Evolutionary conservation across 306 rosid species (phyloP).

Genomic region (Cercis canadensis): DNA sequence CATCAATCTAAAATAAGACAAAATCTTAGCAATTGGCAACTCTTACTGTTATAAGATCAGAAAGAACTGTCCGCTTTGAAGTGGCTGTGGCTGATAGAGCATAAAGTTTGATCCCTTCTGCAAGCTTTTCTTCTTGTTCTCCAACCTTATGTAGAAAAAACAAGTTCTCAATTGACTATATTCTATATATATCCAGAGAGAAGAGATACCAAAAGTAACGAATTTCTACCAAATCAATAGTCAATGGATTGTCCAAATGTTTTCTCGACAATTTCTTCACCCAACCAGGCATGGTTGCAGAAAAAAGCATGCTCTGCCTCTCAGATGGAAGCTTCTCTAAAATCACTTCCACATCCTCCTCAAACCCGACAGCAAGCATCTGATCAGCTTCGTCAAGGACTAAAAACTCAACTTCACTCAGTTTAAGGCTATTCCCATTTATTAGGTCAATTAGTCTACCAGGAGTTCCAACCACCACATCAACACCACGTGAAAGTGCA

Average conservation of each 20-base stretch:
- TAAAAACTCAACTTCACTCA: constrained; percentile 79
- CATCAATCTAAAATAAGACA: constrained; percentile 31
- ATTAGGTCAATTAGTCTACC: constrained; percentile 92
- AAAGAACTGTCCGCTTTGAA: constrained; percentile 90
- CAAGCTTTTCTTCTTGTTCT: constrained; percentile 92
- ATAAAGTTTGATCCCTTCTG: constrained; percentile 94
- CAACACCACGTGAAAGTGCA: constrained; percentile 96
- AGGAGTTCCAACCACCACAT: constrained; percentile 98
- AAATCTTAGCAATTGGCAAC: constrained; percentile 23
- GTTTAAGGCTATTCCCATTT: constrained; percentile 82
- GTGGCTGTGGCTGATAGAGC: constrained; percentile 87
- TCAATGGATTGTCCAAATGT: constrained; percentile 82
- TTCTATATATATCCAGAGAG: not conserved
- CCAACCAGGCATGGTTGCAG: constrained; percentile 97
- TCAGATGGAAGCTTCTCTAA: constrained; percentile 74
- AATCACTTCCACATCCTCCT: constrained; percentile 94
- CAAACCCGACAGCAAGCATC: constrained; percentile 99
- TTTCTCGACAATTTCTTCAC: constrained; percentile 89
- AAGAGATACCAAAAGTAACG: constrained; percentile 12
- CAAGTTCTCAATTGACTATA: not conserved
- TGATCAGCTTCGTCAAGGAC: constrained; percentile 99
- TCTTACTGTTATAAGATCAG: constrained; percentile 91
- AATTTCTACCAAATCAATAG: constrained; percentile 87
- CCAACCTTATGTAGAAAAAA: constrained; percentile 69
- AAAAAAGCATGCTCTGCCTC: constrained; percentile 96